A percentile compares a stretch with the other conserved stretches of the same genome.
phyloP scores from a whole-genome alignment of 306 rosid genomes.

The Sechiopsis laciniata region DNA sequence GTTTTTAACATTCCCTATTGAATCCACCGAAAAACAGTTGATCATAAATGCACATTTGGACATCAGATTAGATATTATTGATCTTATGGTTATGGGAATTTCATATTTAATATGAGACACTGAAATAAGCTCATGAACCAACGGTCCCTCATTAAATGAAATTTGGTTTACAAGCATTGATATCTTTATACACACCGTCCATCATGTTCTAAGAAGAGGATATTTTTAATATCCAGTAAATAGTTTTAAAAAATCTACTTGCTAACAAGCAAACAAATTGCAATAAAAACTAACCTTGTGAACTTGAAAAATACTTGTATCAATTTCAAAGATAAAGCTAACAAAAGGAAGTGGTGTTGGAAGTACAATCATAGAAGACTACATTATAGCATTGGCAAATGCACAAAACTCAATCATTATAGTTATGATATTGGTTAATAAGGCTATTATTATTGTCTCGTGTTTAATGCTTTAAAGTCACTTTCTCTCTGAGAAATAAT shows the following conservation, averaged over 20 bases:
- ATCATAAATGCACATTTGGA: neutral
- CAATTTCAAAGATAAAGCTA: neutral
- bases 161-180: constrained; percentile 8
- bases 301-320: neutral
- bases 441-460: constrained; percentile 6
- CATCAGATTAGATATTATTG: neutral
- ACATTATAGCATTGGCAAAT: neutral
- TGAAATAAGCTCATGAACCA: neutral
- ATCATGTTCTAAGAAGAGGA: too few species aligned
- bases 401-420: too few species aligned
- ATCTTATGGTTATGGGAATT: neutral
- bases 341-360: neutral
- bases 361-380: too few species aligned
- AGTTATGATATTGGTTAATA: constrained; percentile 8
- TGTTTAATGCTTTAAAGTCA: too few species aligned
- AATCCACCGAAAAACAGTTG: neutral
- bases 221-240: too few species aligned
- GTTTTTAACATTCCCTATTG: neutral
- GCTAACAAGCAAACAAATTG: constrained; percentile 10
- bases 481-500: too few species aligned
- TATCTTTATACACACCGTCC: neutral
- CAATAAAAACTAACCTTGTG: neutral
- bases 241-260: neutral
- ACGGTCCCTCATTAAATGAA: constrained; percentile 2
- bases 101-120: neutral